A percentile compares a stretch with the other conserved stretches of the same genome.
These are phyloP conservation scores for Shiraia sp. DNA, from an alignment of 2,329 filamentous ascomycete genomes.

Conservation along the genomic window DNA sequence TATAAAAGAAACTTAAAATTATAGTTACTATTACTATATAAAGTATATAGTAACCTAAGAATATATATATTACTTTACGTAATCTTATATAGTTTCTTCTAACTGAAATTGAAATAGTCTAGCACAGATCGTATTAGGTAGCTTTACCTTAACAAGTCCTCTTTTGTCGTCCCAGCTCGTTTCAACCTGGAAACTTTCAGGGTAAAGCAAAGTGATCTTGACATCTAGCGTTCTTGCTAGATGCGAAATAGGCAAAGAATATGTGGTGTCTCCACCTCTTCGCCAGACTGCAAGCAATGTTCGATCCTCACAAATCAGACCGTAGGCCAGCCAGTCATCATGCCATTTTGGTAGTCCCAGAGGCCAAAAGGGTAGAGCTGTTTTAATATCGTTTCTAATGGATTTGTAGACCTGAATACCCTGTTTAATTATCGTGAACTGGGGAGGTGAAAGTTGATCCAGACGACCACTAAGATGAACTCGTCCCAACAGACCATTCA, in stretches of 20 bases:
- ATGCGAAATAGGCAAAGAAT: not conserved
- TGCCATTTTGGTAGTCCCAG: constrained; percentile 3
- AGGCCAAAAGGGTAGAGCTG: constrained; percentile 3
- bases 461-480: constrained; percentile 5
- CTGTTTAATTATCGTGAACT: constrained; percentile 1
- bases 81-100: no score
- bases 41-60: no score
- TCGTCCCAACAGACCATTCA: constrained; percentile 2
- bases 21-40: no score
- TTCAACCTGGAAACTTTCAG: no score
- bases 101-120: no score
- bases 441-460: not conserved
- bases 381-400: constrained; percentile 1
- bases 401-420: constrained; percentile 5
- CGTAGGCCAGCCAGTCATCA: constrained; percentile 4
- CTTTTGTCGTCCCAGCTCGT: no score
- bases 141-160: no score
- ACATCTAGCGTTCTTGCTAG: not conserved
- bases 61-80: no score
- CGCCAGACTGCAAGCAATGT: constrained; percentile 3
- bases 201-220: not conserved
- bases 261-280: not conserved
- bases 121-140: no score
- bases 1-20: not conserved
- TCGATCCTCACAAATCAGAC: not conserved